These are phyloP conservation scores for Populus alba DNA, from an alignment of 345 rosid species.

Conservation along the genomic window DNA sequence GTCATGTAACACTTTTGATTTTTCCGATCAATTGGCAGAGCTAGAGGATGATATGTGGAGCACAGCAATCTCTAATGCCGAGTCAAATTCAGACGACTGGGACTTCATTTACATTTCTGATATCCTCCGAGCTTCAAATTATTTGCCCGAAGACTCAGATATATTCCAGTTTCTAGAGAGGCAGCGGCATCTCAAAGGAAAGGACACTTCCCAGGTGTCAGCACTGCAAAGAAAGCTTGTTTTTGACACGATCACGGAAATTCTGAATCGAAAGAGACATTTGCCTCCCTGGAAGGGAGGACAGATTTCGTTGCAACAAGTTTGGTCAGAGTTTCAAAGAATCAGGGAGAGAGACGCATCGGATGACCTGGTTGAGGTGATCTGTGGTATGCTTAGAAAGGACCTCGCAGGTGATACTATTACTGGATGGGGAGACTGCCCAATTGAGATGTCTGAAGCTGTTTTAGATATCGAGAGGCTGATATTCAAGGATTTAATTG, in stretches of 20 bases:
- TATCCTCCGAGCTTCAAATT: conserved; percentile 56
- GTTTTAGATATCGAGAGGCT: conserved; percentile 76
- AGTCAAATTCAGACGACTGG: conserved; percentile 36
- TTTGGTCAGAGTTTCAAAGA: conserved; percentile 66
- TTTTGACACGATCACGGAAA: conserved; percentile 67
- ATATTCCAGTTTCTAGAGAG: conserved; percentile 66
- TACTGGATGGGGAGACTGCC: conserved; percentile 59
- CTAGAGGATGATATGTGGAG: conserved; percentile 68
- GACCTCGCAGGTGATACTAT: conserved; percentile 65
- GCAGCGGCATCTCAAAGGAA: conserved; percentile 60
- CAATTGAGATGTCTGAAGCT: conserved; percentile 65
- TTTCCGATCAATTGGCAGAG: conserved; percentile 44
- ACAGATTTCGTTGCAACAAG: conserved; percentile 37
- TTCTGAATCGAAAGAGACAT: conserved; percentile 45
- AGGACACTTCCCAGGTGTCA: conserved; percentile 48
- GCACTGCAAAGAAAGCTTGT: conserved; percentile 59
- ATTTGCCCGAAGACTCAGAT: conserved; percentile 54
- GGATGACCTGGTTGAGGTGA: conserved; percentile 55
- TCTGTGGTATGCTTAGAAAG: conserved; percentile 66
- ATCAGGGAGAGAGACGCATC: conserved; percentile 49
- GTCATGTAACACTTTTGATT: not conserved
- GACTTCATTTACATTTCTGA: conserved; percentile 74
- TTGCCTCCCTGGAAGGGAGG: conserved; percentile 57
- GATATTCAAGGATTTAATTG: conserved; percentile 76
- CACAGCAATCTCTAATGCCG: conserved; percentile 32